Conservation (phyloP, 441 rosid genomes). For the Erodium chrysanthum region DNA sequence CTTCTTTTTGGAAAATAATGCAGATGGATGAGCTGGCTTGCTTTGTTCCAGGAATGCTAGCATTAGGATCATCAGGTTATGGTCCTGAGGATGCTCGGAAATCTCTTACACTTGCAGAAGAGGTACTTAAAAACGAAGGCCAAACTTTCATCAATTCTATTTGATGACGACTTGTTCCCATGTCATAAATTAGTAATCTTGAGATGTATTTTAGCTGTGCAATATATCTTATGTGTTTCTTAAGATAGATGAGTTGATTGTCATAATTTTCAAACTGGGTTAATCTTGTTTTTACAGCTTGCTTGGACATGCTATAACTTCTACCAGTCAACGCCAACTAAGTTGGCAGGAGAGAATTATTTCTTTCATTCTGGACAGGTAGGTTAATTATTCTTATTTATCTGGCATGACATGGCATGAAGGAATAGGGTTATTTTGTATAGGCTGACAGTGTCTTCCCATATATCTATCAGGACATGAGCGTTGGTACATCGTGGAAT, state of each 20-base stretch:
- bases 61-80: slow-evolving; percentile 83
- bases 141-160: background rate
- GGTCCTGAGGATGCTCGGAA: slow-evolving; percentile 58
- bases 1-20: slow-evolving; percentile 16
- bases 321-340: slow-evolving; percentile 80
- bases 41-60: slow-evolving; percentile 99
- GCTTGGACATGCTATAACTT: slow-evolving; percentile 96
- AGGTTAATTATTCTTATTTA: slow-evolving; percentile 32
- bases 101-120: slow-evolving; percentile 75
- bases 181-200: background rate
- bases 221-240: background rate
- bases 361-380: slow-evolving; percentile 74
- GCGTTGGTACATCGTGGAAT: slow-evolving; percentile 84
- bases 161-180: background rate
- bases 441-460: slow-evolving; percentile 8
- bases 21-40: slow-evolving; percentile 99
- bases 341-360: slow-evolving; percentile 93
- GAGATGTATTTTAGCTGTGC: background rate
- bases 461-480: slow-evolving; percentile 57
- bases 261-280: background rate
- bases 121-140: slow-evolving; percentile 35
- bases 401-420: no score
- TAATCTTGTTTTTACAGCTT: slow-evolving; percentile 41
- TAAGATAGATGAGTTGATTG: background rate
- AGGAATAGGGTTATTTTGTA: background rate